Evolutionary conservation across 2,329 filamentous ascomycete genomes (phyloP).

Genomic region (Scedosporium apiospermum): DNA sequence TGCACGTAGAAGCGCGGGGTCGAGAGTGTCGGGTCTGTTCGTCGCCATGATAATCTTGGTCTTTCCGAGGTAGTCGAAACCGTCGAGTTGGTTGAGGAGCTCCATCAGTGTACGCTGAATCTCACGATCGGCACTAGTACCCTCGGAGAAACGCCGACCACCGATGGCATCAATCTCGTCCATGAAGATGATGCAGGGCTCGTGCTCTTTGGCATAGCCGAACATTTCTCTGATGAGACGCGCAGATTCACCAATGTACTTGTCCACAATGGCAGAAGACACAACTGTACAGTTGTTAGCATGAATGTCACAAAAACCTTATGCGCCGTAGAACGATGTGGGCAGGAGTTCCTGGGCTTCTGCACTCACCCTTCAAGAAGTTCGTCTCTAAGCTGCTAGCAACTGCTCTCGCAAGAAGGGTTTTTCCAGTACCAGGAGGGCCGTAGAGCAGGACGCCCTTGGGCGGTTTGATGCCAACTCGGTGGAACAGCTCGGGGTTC

Average conservation of each 20-base stretch:
- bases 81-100: constrained; percentile 94
- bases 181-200: constrained; percentile 99
- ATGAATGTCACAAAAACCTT: not conserved
- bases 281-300: constrained; percentile 54
- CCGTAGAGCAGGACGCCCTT: constrained; percentile 96
- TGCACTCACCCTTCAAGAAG: constrained; percentile 76
- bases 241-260: constrained; percentile 98
- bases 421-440: constrained; percentile 95
- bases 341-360: not conserved
- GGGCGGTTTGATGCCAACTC: constrained; percentile 97
- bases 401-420: constrained; percentile 83
- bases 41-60: constrained; percentile 99
- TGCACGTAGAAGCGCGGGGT: constrained; percentile 84
- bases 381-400: constrained; percentile 96
- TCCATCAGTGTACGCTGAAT: constrained; percentile 99
- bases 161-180: constrained; percentile 99
- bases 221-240: constrained; percentile 99
- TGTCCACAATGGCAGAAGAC: constrained; percentile 97
- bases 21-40: constrained; percentile 91
- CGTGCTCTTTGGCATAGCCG: constrained; percentile 97
- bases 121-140: constrained; percentile 93
- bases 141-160: constrained; percentile 91
- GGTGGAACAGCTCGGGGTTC: constrained; percentile 93
- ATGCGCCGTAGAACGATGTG: not conserved
- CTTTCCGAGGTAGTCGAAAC: constrained; percentile 98